These are phyloP conservation scores for Polytrichum commune DNA, from an alignment of 225 moss, liverwort and hornwort species.

Conservation along the genomic window DNA sequence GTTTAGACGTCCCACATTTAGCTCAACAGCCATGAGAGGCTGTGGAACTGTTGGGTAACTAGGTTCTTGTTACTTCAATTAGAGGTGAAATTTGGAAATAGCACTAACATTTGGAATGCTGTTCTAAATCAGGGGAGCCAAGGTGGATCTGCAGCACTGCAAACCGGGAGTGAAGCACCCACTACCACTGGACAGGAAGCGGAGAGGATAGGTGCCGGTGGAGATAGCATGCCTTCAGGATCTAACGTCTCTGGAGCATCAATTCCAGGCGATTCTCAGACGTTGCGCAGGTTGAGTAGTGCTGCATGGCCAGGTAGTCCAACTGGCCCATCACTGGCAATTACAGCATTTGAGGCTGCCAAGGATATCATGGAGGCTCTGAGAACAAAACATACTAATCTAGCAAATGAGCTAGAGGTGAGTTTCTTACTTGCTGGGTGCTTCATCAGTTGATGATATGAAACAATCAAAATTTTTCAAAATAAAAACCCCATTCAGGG, in stretches of 20 bases:
- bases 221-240: constrained; percentile 50
- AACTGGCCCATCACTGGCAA: constrained; percentile 70
- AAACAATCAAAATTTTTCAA: too few species aligned
- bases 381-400: constrained; percentile 85
- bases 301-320: constrained; percentile 65
- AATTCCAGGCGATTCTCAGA: constrained; percentile 62
- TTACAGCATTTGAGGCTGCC: constrained; percentile 94
- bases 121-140: constrained; percentile 58
- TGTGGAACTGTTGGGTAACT: too few species aligned
- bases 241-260: constrained; percentile 52
- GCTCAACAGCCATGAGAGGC: too few species aligned
- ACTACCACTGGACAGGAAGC: constrained; percentile 60
- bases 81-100: neutral
- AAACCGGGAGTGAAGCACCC: constrained; percentile 55
- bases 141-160: constrained; percentile 57
- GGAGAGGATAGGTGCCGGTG: constrained; percentile 60
- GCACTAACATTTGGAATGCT: constrained; percentile 12
- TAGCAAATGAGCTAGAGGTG: constrained; percentile 97
- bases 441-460: too few species aligned
- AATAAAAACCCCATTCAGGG: too few species aligned
- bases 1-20: too few species aligned
- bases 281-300: constrained; percentile 66
- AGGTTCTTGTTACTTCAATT: neutral
- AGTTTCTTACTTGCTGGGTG: constrained; percentile 2
- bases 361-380: constrained; percentile 99